Evolutionary conservation across 2,329 filamentous ascomycete species (phyloP), one percentile per base, ranked within the genome.

Genomic region (Cytospora chrysosperma): DNA sequence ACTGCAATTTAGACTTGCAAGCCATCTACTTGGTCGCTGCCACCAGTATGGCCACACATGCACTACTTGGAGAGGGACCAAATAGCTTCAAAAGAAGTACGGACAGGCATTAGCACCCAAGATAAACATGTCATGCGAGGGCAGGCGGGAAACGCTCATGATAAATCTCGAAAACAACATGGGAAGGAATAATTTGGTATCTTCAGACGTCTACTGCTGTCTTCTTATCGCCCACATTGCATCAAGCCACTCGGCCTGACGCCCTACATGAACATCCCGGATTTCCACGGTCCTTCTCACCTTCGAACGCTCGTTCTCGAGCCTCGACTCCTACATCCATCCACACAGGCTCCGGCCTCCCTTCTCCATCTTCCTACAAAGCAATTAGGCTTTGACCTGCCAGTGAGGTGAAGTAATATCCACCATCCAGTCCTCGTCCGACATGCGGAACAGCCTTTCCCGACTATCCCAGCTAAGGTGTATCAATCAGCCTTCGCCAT

Each of bases 121-220:
- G n/a, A 47, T 24, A 24, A 24, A 24, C n/a, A 24, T 24, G 13
- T 24, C n/a, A 47, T 12, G 10, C n/a, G n/a, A 24, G 4, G 9
- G 12, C n/a, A 47, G n/a, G 43, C 43, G n/a, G 21, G 15, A 10
- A 34, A 54, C 3, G 24, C 5, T 28, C 24, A 10, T n/a, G 24
- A 21, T 15, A 17, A n/a, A 26, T n/a, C 12, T 4, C 30, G 8
- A 34, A 26, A 47, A 49, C 15, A 4, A 49, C 28, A 50, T 49
- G 27, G 40, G 51, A 55, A 61, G 58, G 53, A 60, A 53, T 61
- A 55, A 37, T 61, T 61, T 61, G 59, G 59, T 61, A 61, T 61
- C 59, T 61, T 61, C 59, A 55, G 59, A 61, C 53, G 54, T 61
- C 59, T 61, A 61, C 59, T 55, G 50, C 59, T 21, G 37, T 61